phyloP scores from a whole-genome alignment of 129 eudicot species.

The Apium graveolens region DNA sequence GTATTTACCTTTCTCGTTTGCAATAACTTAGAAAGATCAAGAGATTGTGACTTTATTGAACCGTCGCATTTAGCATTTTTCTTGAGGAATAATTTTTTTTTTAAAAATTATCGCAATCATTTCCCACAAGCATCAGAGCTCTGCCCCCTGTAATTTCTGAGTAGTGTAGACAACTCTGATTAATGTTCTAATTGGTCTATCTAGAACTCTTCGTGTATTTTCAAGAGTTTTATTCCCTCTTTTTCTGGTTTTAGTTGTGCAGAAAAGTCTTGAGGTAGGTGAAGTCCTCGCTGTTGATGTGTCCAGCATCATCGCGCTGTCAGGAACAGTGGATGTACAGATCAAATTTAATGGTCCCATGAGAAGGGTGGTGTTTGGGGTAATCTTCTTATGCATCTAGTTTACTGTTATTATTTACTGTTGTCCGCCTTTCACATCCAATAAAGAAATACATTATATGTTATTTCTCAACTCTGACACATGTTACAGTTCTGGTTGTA shows the following conservation, averaged over 20 bases:
- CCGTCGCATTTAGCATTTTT: neutral
- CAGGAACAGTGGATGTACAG: conserved; percentile 64
- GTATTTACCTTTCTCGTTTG: neutral
- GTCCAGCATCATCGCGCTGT: conserved; percentile 72
- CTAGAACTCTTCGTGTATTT: neutral
- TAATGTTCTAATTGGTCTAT: neutral
- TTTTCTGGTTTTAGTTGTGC: conserved; percentile 55
- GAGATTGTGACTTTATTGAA: neutral
- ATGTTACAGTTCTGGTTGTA: neutral
- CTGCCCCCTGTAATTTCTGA: neutral
- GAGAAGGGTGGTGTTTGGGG: conserved; percentile 95
- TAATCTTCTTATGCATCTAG: conserved; percentile 27
- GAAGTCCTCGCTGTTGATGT: conserved; percentile 84
- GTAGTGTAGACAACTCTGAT: neutral
- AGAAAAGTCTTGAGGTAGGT: conserved; percentile 97
- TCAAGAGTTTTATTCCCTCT: conserved; percentile 1
- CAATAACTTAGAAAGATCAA: neutral
- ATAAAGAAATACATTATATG: neutral
- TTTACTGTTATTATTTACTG: neutral
- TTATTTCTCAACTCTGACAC: neutral
- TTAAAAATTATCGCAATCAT: neutral
- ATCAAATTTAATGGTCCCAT: conserved; percentile 81
- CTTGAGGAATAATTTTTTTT: neutral
- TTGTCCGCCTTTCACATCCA: neutral
- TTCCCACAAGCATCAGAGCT: neutral